Conservation (phyloP, 169 alveolate genomes). For the Cryptosporidium canis region DNA sequence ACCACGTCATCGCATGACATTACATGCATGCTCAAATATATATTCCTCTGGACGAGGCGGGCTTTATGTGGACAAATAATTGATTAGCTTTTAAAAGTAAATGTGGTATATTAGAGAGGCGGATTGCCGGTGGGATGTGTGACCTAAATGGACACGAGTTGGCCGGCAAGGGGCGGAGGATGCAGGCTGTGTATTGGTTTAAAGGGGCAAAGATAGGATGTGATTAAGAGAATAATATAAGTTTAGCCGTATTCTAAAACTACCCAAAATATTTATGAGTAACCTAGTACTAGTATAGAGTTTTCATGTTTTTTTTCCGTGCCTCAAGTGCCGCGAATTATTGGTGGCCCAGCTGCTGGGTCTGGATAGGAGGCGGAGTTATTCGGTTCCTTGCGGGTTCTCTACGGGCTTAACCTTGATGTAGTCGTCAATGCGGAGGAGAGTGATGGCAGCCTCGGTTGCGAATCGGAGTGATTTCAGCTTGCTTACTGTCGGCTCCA, state of each 20-base stretch:
- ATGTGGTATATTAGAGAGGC: too few species aligned
- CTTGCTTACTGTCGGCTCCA: conserved; percentile 95
- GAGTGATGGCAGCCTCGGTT: conserved; percentile 99
- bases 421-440: conserved; percentile 97
- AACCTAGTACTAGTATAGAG: background rate
- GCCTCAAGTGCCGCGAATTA: too few species aligned
- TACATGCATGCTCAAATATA: background rate
- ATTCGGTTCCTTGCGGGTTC: conserved; percentile 28
- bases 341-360: too few species aligned
- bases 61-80: background rate
- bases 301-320: too few species aligned
- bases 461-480: conserved; percentile 95
- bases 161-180: too few species aligned
- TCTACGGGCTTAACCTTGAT: conserved; percentile 84
- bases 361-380: too few species aligned
- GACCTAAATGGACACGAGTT: too few species aligned
- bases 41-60: background rate
- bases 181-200: too few species aligned
- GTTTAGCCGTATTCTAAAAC: background rate
- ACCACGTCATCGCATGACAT: background rate
- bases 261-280: background rate
- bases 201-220: too few species aligned
- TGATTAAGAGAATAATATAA: too few species aligned
- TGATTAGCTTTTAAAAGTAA: background rate
- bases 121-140: too few species aligned